These are phyloP conservation scores for Pythium rhizo-oryzae DNA, from an alignment of 352 stramenopile species.

Conservation along the genomic window DNA sequence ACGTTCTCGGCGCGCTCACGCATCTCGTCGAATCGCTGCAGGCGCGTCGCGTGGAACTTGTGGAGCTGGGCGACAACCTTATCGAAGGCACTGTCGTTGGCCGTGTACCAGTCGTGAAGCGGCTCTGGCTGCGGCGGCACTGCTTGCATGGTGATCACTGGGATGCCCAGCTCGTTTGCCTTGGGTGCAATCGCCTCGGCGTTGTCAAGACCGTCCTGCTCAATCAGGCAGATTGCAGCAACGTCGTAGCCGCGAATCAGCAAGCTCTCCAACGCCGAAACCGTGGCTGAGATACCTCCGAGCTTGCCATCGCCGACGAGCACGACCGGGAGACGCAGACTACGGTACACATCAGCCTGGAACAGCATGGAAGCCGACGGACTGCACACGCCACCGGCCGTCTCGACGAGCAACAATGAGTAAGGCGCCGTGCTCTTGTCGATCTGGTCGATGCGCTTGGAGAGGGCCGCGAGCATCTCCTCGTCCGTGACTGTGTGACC, in stretches of 20 bases:
- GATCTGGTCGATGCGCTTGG: slow-evolving; percentile 48
- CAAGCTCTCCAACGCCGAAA: slow-evolving; percentile 94
- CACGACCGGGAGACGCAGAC: slow-evolving; percentile 89
- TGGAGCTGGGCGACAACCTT: slow-evolving; percentile 52
- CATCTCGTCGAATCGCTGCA: slow-evolving; percentile 62
- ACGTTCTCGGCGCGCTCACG: slow-evolving; percentile 62
- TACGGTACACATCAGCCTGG: slow-evolving; percentile 96
- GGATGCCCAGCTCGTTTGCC: slow-evolving; percentile 68
- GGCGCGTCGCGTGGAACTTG: slow-evolving; percentile 54
- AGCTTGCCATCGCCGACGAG: slow-evolving; percentile 97
- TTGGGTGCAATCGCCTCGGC: slow-evolving; percentile 62
- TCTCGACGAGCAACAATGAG: slow-evolving; percentile 91
- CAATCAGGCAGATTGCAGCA: slow-evolving; percentile 78
- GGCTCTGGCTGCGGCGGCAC: slow-evolving; percentile 78
- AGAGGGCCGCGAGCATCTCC: slow-evolving; percentile 78
- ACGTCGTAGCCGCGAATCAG: slow-evolving; percentile 93
- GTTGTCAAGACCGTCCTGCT: slow-evolving; percentile 76
- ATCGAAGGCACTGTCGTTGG: slow-evolving; percentile 53
- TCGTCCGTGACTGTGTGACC: slow-evolving; percentile 88
- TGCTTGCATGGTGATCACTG: slow-evolving; percentile 71
- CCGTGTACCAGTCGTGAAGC: slow-evolving; percentile 67
- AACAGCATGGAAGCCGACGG: slow-evolving; percentile 80
- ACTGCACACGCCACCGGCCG: slow-evolving; percentile 94
- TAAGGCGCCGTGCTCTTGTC: slow-evolving; percentile 38
- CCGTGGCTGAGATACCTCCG: slow-evolving; percentile 95